These are phyloP conservation scores for Neopestalotiopsis rosae DNA, from an alignment of 2,329 filamentous ascomycete species.

Conservation along the genomic window DNA sequence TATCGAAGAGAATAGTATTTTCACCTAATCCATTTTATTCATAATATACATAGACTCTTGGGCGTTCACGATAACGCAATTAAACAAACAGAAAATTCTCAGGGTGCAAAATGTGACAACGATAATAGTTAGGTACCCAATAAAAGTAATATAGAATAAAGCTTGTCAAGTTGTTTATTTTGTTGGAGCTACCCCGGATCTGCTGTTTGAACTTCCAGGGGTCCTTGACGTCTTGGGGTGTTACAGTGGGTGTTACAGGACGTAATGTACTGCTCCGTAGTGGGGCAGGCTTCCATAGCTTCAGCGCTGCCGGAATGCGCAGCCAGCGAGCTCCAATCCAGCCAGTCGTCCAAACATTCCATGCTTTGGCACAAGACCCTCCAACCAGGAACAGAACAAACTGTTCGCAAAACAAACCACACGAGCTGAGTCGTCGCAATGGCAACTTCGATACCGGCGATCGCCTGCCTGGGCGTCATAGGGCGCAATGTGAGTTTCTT, in stretches of 20 bases:
- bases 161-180: not conserved
- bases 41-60: no score
- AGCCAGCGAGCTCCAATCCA: not conserved
- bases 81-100: no score
- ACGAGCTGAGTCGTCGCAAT: conserved; percentile 39
- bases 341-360: not conserved
- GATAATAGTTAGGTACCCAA: not conserved
- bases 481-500: conserved; percentile 77
- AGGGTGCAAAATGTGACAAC: no score
- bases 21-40: not conserved
- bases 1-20: not conserved
- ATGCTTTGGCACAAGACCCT: not conserved
- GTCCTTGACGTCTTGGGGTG: not conserved
- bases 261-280: not conserved
- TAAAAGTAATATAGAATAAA: not conserved
- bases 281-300: not conserved
- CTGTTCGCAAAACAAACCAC: not conserved
- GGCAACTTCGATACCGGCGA: conserved; percentile 73
- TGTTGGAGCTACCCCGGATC: conserved; percentile 5
- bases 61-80: no score
- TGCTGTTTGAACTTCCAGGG: not conserved
- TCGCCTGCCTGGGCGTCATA: conserved; percentile 92
- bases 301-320: not conserved
- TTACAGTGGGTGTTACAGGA: not conserved
- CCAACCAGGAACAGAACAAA: not conserved